These are phyloP conservation scores for Rhazya stricta DNA, from an alignment of 257 asterid genomes.

Conservation along the genomic window DNA sequence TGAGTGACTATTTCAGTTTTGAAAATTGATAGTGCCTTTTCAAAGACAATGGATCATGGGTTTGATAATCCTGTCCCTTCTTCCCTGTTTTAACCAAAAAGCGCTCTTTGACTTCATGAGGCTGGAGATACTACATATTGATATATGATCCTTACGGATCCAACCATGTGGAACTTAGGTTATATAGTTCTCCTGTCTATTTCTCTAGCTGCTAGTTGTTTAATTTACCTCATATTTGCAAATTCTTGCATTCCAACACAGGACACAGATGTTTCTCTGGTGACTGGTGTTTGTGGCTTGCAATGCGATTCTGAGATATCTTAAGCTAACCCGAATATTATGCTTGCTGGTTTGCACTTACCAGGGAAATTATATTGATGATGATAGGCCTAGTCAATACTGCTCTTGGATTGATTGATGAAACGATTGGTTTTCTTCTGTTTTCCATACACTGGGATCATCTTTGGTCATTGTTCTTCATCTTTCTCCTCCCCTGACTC, in stretches of 20 bases:
- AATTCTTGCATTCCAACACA: not conserved
- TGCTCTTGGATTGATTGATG: not conserved
- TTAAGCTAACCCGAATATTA: not conserved
- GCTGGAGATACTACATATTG: not conserved
- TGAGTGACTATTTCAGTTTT: not conserved
- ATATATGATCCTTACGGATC: not conserved
- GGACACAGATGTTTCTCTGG: not conserved
- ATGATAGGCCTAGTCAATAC: not conserved
- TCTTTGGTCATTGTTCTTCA: not conserved
- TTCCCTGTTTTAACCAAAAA: not conserved
- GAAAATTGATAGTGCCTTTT: not conserved
- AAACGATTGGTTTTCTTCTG: not conserved
- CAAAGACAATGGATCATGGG: not conserved
- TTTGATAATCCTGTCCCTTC: not conserved
- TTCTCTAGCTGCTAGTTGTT: not conserved
- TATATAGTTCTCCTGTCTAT: no score
- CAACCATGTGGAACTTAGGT: not conserved
- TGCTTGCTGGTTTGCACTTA: not conserved
- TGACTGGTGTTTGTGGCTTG: not conserved
- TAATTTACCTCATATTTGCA: no score
- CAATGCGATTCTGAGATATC: not conserved
- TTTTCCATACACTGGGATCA: not conserved
- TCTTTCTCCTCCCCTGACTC: not conserved
- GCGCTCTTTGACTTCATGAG: not conserved
- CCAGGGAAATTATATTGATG: not conserved